These are phyloP conservation scores for Plasmodium falciparum DNA, from an alignment of 169 alveolate genomes.

Conservation along the genomic window DNA sequence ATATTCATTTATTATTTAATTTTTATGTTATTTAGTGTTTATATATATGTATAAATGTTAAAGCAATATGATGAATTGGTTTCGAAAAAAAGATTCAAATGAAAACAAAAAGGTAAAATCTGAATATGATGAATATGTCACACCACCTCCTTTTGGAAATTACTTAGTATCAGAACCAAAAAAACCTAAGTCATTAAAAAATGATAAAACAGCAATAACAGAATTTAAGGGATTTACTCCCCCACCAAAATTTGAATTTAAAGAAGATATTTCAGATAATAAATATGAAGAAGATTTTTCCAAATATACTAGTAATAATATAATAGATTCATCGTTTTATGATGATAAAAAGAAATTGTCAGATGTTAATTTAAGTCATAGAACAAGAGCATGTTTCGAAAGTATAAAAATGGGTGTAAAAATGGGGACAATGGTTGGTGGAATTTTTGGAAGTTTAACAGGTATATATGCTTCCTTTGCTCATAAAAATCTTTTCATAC, in stretches of 20 bases:
- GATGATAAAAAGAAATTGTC: slow-evolving; percentile 73
- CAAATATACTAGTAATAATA: slow-evolving; percentile 51
- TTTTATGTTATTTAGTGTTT: neutral
- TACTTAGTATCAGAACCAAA: slow-evolving; percentile 52
- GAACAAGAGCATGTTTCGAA: slow-evolving; percentile 89
- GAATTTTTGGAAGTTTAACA: slow-evolving; percentile 92
- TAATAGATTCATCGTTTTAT: slow-evolving; percentile 50
- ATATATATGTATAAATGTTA: slow-evolving; percentile 4
- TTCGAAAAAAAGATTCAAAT: slow-evolving; percentile 51
- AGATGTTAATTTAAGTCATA: slow-evolving; percentile 82
- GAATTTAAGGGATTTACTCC: slow-evolving; percentile 77
- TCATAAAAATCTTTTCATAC: slow-evolving; percentile 86
- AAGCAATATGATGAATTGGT: slow-evolving; percentile 65
- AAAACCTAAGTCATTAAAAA: slow-evolving; percentile 67
- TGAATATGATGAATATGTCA: slow-evolving; percentile 60
- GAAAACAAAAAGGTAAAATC: slow-evolving; percentile 43
- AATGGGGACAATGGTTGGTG: slow-evolving; percentile 94
- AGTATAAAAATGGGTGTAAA: slow-evolving; percentile 92
- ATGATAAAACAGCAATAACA: slow-evolving; percentile 23
- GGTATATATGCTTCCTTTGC: slow-evolving; percentile 90
- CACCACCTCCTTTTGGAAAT: slow-evolving; percentile 78
- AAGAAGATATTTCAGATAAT: slow-evolving; percentile 34
- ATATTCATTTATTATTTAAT: too few species aligned
- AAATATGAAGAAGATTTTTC: slow-evolving; percentile 74
- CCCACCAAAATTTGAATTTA: slow-evolving; percentile 77